These are phyloP conservation scores for Vigna hirtella DNA, from an alignment of 306 rosid genomes.

Conservation along the genomic window DNA sequence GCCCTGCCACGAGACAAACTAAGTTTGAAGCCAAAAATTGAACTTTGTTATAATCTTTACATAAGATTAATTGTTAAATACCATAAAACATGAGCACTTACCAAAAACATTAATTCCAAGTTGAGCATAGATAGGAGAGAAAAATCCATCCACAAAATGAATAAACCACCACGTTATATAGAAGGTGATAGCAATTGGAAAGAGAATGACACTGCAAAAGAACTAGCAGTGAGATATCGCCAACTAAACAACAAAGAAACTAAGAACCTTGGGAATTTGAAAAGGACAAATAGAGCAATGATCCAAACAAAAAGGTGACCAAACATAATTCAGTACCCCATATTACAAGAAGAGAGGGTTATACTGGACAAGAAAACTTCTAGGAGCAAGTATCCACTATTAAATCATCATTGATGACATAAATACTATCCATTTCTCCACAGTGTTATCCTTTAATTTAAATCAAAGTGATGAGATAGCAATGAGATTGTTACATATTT, in stretches of 20 bases:
- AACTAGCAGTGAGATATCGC: slow-evolving; percentile 42
- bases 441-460: slow-evolving; percentile 23
- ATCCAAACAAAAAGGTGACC: slow-evolving; percentile 16
- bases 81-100: slow-evolving; percentile 46
- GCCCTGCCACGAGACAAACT: slow-evolving; percentile 1
- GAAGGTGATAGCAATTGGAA: slow-evolving; percentile 92
- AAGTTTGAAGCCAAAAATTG: neutral
- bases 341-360: neutral
- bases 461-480: slow-evolving; percentile 15
- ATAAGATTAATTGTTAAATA: neutral
- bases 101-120: slow-evolving; percentile 91
- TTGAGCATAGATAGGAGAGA: slow-evolving; percentile 87
- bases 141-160: slow-evolving; percentile 91
- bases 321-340: neutral
- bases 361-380: slow-evolving; percentile 14
- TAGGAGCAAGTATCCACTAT: neutral
- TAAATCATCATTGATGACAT: neutral
- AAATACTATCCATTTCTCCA: neutral
- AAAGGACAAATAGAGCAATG: neutral
- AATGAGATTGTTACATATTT: neutral
- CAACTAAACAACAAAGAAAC: slow-evolving; percentile 8
- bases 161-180: slow-evolving; percentile 95
- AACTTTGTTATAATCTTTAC: slow-evolving; percentile 4
- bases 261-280: neutral
- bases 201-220: slow-evolving; percentile 84